Base-by-base conservation (phyloP, 2,329 filamentous ascomycete genomes). In the Ophiostoma novo-ulmi region DNA sequence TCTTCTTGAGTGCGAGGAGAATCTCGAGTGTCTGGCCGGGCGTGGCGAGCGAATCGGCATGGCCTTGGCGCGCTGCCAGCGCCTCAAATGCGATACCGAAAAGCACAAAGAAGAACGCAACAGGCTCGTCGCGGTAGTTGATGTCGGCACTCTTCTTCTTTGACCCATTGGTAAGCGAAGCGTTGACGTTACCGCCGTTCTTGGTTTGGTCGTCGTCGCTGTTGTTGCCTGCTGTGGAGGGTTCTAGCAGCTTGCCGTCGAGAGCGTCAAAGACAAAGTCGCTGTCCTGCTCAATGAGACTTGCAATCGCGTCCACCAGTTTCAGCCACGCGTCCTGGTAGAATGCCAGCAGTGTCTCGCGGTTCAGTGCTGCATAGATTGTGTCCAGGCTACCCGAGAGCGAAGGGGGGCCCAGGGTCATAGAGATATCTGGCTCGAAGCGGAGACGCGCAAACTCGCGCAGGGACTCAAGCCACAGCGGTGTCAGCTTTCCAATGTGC, bases 261-360 rank as follows among this genome's bases (percentile, higher is more conserved):
- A 99, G 82, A 0, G 95, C 95, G 79, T 97, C 94, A 77, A 99
- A 99, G 3, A 99, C 95, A 74, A 97, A 97, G 73, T 95, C 93
- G 79, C 94, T 97, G 77, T 99, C 95, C 79, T 97, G 94, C 76
- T 98, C 95, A 71, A 99, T 97, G 5, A 99, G 84, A 77, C 94
- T 97, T 13, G 95, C 94, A 78, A 99, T 98, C 3, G 95, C 96
- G 81, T 99, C 94, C 1, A 99, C 94, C 13, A 99, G 87, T 75
- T 95, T 97, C 55, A 99, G 84, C 95, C 95, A 99, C 0, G 93
- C 93, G 72, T 97, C 93, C 82, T 99, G 94, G 78, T 99, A 99
- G 80, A 99, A 99, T 78, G 90, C 91, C 17, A 99, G 85, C 58
- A 98, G 83, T 0, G 95, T 98, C 80, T 99, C 93, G 22, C 95